These are phyloP conservation scores for Candida dubliniensis DNA, from an alignment of 1,139 yeast species.

Conservation along the genomic window DNA sequence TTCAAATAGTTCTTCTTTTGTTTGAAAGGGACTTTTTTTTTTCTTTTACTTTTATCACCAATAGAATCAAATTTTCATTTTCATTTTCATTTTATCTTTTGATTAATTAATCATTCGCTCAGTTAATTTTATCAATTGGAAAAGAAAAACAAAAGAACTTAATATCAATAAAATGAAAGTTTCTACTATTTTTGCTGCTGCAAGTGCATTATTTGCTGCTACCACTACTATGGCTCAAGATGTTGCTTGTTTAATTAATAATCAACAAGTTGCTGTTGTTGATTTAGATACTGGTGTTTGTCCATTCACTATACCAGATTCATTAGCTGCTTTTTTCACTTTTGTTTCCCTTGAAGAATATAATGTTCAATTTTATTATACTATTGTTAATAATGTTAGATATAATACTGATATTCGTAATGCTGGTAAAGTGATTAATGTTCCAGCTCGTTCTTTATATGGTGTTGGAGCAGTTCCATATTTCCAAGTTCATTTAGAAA, in stretches of 20 bases:
- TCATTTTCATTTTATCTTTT: background rate
- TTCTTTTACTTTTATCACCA: too few relatives aligned
- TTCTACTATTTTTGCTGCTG: constrained; percentile 13
- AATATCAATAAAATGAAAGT: constrained; percentile 10
- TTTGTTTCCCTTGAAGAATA: constrained; percentile 34
- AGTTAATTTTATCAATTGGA: constrained; percentile 8
- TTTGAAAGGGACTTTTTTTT: too few relatives aligned
- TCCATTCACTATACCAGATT: constrained; percentile 37
- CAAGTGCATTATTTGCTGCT: constrained; percentile 22
- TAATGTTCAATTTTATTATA: constrained; percentile 39
- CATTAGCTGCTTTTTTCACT: constrained; percentile 27
- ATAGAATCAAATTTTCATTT: too few relatives aligned
- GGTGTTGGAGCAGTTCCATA: constrained; percentile 25
- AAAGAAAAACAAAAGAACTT: too few relatives aligned
- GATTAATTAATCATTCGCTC: background rate
- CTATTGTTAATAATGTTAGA: constrained; percentile 22
- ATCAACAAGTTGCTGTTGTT: constrained; percentile 33
- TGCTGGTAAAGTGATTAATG: constrained; percentile 35
- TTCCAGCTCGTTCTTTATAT: constrained; percentile 36
- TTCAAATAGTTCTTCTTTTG: too few relatives aligned
- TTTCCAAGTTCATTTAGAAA: constrained; percentile 31
- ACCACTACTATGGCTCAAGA: constrained; percentile 27
- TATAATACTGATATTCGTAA: constrained; percentile 37
- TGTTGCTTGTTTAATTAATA: constrained; percentile 42
- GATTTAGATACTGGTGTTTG: constrained; percentile 45